phyloP scores from a whole-genome alignment of 192 early-diverging fungal genomes.

The Diversispora epigaea region DNA sequence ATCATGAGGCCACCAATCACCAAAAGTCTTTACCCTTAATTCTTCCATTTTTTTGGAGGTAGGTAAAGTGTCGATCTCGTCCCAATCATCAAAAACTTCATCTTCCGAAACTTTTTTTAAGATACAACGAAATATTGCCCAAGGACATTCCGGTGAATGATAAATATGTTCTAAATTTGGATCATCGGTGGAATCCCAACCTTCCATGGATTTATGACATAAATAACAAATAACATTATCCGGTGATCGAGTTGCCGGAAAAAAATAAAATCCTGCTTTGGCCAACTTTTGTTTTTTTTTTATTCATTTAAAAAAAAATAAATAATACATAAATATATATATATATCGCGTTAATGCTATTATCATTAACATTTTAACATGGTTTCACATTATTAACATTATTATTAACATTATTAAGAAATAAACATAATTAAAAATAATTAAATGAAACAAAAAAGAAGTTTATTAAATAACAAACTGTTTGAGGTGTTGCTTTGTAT shows the following conservation, averaged over 20 bases:
- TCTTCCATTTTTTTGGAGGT: constrained; percentile 38
- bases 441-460: background rate
- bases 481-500: constrained; percentile 26
- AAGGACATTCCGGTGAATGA: constrained; percentile 34
- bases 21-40: constrained; percentile 39
- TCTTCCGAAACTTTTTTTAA: constrained; percentile 18
- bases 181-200: constrained; percentile 33
- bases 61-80: constrained; percentile 35
- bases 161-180: constrained; percentile 37
- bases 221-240: constrained; percentile 45
- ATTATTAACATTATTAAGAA: background rate
- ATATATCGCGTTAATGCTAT: too few species aligned
- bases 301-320: background rate
- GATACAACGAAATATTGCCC: constrained; percentile 33
- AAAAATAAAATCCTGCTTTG: constrained; percentile 41
- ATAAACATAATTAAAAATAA: background rate
- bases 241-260: constrained; percentile 1
- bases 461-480: background rate
- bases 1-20: constrained; percentile 45
- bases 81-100: constrained; percentile 37
- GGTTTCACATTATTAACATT: too few species aligned
- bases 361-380: too few species aligned
- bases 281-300: constrained; percentile 30
- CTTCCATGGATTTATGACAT: constrained; percentile 39
- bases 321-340: background rate